These are phyloP conservation scores for Coleophoma crateriformis DNA, from an alignment of 2,329 filamentous ascomycete species.

Conservation along the genomic window DNA sequence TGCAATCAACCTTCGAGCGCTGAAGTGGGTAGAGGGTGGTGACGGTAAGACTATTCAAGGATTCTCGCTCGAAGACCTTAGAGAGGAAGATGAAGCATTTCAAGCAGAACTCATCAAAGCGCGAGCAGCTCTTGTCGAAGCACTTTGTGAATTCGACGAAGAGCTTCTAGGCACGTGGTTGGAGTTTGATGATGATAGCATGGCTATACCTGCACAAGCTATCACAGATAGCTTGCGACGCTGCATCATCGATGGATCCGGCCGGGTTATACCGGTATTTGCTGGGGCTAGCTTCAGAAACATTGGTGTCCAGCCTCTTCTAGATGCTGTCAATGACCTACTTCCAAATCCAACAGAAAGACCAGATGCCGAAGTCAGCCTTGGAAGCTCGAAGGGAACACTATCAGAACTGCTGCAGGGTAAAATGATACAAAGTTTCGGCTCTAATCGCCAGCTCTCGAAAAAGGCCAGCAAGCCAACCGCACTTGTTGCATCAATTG, in stretches of 20 bases:
- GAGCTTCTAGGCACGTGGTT: slow-evolving; percentile 79
- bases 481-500: slow-evolving; percentile 44
- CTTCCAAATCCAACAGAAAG: slow-evolving; percentile 78
- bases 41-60: slow-evolving; percentile 59
- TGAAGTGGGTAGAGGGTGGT: slow-evolving; percentile 64
- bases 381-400: slow-evolving; percentile 51
- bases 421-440: slow-evolving; percentile 32
- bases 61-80: slow-evolving; percentile 48
- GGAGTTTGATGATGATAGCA: slow-evolving; percentile 67
- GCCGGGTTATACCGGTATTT: slow-evolving; percentile 78
- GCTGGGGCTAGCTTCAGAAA: slow-evolving; percentile 91
- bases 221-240: slow-evolving; percentile 72
- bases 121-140: slow-evolving; percentile 72
- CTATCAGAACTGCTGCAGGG: slow-evolving; percentile 43
- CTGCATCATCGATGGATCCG: slow-evolving; percentile 62
- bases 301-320: slow-evolving; percentile 85
- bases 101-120: slow-evolving; percentile 68
- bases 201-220: slow-evolving; percentile 57
- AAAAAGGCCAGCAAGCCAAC: slow-evolving; percentile 32
- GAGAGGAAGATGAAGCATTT: slow-evolving; percentile 40
- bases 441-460: slow-evolving; percentile 21
- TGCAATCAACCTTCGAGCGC: slow-evolving; percentile 67
- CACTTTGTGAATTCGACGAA: slow-evolving; percentile 85
- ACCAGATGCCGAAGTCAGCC: slow-evolving; percentile 71
- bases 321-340: slow-evolving; percentile 84